Evolutionary conservation across 345 rosid genomes (phyloP), one percentile per base, ranked within the genome.

Genomic region (Murraya koenigii): DNA sequence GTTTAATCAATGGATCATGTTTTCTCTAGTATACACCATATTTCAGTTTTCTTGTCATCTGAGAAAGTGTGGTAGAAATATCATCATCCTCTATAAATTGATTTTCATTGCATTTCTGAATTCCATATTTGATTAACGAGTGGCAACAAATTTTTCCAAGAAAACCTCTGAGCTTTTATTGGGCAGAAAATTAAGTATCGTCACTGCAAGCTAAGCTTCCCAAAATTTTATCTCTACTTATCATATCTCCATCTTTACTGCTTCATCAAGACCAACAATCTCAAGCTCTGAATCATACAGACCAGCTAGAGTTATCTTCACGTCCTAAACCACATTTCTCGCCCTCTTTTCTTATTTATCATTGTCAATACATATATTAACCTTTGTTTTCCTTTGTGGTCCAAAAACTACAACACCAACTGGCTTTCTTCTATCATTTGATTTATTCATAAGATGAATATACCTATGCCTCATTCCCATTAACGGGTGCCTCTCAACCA

Each of bases 391-490:
- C 32, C 71, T 79, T 63, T 65, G 58, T 23, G 15, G 14, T 49
- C 66, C 59, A 62, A 23, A 74, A 72, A 72, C 59, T 56, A 0
- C 69, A 52, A 66, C 59, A 52, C 70, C 20, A 52, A 65, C 49
- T 15, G 26, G 63, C 47, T 80, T 82, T 39, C 54, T 76, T 41
- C 19, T 66, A 52, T 58, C 79, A 38, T 39, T 68, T 0, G 83
- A 67, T 82, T 85, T 84, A 78, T 87, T 86, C 97, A 91, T 91
- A 66, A 93, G 93, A 83, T 86, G 82, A 66, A 90, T 82, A 76
- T 93, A 92, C 80, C 90, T 83, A 84, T 87, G 88, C 78, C 98
- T 82, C 88, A 95, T 95, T 25, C 95, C 98, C 89, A 90, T 88
- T 85, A 93, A 77, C 0, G 90, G 93, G 83, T 95, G 97, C 82